These are phyloP conservation scores for Aspergillus sp. DNA, from an alignment of 2,329 filamentous ascomycete species.

Conservation along the genomic window DNA sequence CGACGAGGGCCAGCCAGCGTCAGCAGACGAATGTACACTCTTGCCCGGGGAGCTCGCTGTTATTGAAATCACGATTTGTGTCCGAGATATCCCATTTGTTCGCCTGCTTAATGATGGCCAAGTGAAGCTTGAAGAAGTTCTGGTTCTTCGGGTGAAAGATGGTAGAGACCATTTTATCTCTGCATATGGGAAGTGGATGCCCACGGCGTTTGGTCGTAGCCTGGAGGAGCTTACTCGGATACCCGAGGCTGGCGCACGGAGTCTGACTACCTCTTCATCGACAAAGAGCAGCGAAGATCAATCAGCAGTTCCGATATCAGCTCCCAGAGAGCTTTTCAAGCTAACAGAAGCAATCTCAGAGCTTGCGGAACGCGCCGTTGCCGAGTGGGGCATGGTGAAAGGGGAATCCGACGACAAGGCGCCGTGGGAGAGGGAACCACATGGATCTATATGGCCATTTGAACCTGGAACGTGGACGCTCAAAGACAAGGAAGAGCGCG, in stretches of 20 bases:
- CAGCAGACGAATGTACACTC: conserved; percentile 60
- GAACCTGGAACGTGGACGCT: conserved; percentile 50
- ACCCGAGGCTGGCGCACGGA: conserved; percentile 75
- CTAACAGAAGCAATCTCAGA: conserved; percentile 77
- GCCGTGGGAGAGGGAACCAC: conserved; percentile 53
- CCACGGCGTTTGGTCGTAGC: conserved; percentile 78
- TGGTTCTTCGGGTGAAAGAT: conserved; percentile 78
- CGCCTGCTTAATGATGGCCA: conserved; percentile 69
- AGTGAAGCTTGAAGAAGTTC: conserved; percentile 73
- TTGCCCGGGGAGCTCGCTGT: conserved; percentile 81
- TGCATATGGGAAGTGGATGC: conserved; percentile 73
- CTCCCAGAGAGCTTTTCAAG: conserved; percentile 83
- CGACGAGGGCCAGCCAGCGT: conserved; percentile 24
- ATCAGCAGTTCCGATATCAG: conserved; percentile 63
- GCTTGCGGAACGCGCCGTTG: conserved; percentile 57
- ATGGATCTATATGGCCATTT: conserved; percentile 59
- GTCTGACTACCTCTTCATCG: conserved; percentile 47
- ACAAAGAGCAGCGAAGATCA: conserved; percentile 32
- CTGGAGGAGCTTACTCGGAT: conserved; percentile 86
- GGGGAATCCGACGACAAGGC: conserved; percentile 33
- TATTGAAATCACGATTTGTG: conserved; percentile 65
- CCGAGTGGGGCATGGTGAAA: conserved; percentile 63
- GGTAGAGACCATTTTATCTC: conserved; percentile 93
- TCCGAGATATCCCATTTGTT: conserved; percentile 65
- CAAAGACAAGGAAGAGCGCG: conserved; percentile 40